A percentile compares a stretch with the other conserved stretches of the same genome.
These are phyloP conservation scores for Beauveria bassiana DNA, from an alignment of 2,329 filamentous ascomycete species.

Conservation along the genomic window DNA sequence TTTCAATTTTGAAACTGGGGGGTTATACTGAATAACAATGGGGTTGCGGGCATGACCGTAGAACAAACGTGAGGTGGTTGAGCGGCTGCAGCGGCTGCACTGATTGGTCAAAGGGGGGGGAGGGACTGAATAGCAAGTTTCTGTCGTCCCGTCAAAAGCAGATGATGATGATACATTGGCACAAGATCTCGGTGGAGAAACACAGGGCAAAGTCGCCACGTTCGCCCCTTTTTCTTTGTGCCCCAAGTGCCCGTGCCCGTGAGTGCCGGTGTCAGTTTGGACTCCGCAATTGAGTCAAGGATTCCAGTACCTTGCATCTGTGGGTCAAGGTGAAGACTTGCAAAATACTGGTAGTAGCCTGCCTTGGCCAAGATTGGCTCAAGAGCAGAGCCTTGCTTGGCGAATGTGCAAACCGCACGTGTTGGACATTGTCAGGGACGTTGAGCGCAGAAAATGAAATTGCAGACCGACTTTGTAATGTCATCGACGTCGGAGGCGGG, in stretches of 20 bases:
- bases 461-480: conserved; percentile 4
- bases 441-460: neutral
- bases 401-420: neutral
- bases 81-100: neutral
- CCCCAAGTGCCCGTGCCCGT: no score
- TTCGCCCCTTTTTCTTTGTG: neutral
- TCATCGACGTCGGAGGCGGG: neutral
- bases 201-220: neutral
- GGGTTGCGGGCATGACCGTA: neutral
- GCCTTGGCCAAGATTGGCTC: neutral
- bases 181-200: conserved; percentile 2
- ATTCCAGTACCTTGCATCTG: neutral
- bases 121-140: neutral
- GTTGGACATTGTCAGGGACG: neutral
- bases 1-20: neutral
- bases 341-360: neutral
- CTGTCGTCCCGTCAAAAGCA: neutral
- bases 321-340: neutral
- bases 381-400: neutral
- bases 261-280: no score
- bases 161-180: neutral
- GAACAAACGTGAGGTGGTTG: neutral
- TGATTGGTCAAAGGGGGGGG: neutral
- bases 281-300: no score
- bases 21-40: neutral